These are phyloP conservation scores for Leptomonas seymouri DNA, from an alignment of 208 protist species.

Conservation along the genomic window DNA sequence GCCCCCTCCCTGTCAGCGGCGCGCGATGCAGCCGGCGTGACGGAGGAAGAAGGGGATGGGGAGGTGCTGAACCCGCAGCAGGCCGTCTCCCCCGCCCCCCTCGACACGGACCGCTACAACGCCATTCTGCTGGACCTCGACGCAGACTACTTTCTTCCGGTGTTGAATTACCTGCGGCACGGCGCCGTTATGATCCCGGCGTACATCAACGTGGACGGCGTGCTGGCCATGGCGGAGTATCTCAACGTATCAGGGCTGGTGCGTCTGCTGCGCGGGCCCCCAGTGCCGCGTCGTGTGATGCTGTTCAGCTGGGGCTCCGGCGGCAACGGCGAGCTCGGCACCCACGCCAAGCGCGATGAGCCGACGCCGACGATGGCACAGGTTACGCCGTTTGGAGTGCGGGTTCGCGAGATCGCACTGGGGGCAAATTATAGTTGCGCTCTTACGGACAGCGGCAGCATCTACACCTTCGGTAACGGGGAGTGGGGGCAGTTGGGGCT, in stretches of 20 bases:
- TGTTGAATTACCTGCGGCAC: conserved; percentile 87
- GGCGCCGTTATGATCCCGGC: conserved; percentile 64
- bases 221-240: conserved; percentile 83
- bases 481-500: conserved; percentile 90
- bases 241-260: conserved; percentile 69
- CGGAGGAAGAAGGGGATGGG: conserved; percentile 11
- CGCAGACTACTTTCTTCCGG: conserved; percentile 72
- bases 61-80: conserved; percentile 32
- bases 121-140: conserved; percentile 84
- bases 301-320: conserved; percentile 87
- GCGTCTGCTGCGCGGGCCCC: conserved; percentile 43
- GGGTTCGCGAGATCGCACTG: conserved; percentile 74
- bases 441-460: conserved; percentile 53
- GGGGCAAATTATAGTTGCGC: conserved; percentile 87
- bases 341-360: conserved; percentile 61
- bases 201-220: conserved; percentile 42
- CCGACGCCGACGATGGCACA: conserved; percentile 58
- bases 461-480: conserved; percentile 84
- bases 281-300: conserved; percentile 47
- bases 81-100: conserved; percentile 22
- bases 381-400: conserved; percentile 63
- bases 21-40: neutral
- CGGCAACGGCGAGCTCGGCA: conserved; percentile 78
- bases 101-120: conserved; percentile 67
- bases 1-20: too few species aligned